Conservation (phyloP, 768 basidiomycete species). For the Sarcomyxa edulis region DNA sequence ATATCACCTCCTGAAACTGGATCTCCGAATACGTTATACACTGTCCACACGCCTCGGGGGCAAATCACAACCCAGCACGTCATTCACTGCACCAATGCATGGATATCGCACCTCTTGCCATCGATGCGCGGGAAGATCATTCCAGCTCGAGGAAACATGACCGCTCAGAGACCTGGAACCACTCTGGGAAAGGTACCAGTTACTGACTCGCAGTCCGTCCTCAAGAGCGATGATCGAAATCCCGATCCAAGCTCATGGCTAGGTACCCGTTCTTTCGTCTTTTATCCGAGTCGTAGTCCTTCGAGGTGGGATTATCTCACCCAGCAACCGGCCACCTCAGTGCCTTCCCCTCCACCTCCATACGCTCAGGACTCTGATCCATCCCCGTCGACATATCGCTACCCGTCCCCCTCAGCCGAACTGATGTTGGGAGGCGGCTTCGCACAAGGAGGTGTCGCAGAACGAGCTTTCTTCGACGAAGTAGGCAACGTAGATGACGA, state of each 20-base stretch:
- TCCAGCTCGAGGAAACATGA: constrained; percentile 57
- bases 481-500: constrained; percentile 35
- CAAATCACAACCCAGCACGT: constrained; percentile 53
- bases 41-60: constrained; percentile 59
- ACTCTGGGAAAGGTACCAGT: constrained; percentile 1
- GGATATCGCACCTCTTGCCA: constrained; percentile 66
- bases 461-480: constrained; percentile 24
- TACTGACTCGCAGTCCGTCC: constrained; percentile 6
- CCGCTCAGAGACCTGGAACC: constrained; percentile 53
- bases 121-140: constrained; percentile 58
- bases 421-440: constrained; percentile 69
- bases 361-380: not conserved
- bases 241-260: constrained; percentile 16
- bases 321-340: constrained; percentile 25
- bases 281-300: constrained; percentile 38
- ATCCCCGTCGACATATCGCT: not conserved
- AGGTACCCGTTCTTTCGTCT: constrained; percentile 53
- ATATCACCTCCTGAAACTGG: constrained; percentile 26
- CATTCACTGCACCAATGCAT: constrained; percentile 84
- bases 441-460: constrained; percentile 18
- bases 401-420: constrained; percentile 30
- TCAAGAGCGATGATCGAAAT: not conserved
- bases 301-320: constrained; percentile 64
- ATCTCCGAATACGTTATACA: constrained; percentile 33
- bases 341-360: not conserved